Base-by-base conservation (phyloP, 1,139 yeast genomes). In the Scheffersomyces titani region DNA sequence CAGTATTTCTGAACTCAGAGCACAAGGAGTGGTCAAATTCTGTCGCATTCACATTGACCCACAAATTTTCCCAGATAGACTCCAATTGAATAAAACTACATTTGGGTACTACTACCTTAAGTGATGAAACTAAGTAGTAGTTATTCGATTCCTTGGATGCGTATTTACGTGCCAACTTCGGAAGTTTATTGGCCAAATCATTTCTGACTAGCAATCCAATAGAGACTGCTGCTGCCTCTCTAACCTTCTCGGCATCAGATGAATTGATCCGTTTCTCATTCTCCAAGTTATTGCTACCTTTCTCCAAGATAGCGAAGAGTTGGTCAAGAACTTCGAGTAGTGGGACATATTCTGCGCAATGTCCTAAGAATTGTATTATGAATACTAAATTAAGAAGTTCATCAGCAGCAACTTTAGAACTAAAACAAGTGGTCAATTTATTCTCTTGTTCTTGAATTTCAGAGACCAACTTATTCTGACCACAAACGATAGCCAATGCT, bases 191-290 rank as follows among this genome's bases (percentile, higher is more conserved):
- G 7, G 11, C 64, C 6, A 78, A 63, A 58, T 82, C 74, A 44
- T 72, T 71, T 11, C 80, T 72, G 6, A 81, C 76, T 36, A 84
- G 67, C 16, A 81, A 76, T 0, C 91, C 89, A 47, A 86, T 70
- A 0, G 89, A 77, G 51, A 79, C 77, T 0, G 89, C 83, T 0
- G 87, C 78, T 6, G 83, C 83, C 18, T 46, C 49, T n/a, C 49
- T 46, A 13, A 46, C 49, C n/a, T 46, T 46, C 24, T 46, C 49
- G 13, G 20, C 49, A 20, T 46, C 49, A 9, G 49, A 19, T 9
- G 49, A 46, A n/a, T 46, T 46, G 20, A 46, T 46, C n/a, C 49
- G 13, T n/a, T 20, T 46, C 24, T 46, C 49, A 7, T 46, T 46
- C 11, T 46, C 49, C 16, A 19, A 46, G n/a, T 22, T 46, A 13